Evolutionary conservation across 1,284 basidiomycete species (phyloP), one percentile per base, ranked within the genome.

Genomic region (Trichosporon sp.): DNA sequence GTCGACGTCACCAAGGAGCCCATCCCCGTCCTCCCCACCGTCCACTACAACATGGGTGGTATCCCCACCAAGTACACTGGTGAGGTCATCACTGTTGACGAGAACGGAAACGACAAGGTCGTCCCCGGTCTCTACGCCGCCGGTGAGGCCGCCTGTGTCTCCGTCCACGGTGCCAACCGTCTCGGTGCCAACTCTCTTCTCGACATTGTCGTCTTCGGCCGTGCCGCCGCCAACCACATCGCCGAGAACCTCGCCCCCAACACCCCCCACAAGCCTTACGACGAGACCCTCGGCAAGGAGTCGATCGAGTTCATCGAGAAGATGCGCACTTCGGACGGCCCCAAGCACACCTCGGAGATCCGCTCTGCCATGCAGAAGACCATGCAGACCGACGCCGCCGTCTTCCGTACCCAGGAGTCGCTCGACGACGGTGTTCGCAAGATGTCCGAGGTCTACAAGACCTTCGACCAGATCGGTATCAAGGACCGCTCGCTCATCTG

Each of bases 1-100:
- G 97, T 99, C 76, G 97, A 99, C 85, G 97, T 99, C 75, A 99
- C 97, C 76, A 99, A 99, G 88, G 96, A 99, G 85, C 97, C 97
- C 67, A 98, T 98, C 79, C 95, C 95, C 69, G 97, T 99, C 48
- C 85, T 98, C 75, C 96, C 95, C 61, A 98, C 95, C 63, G 95
- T 96, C 65, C 94, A 97, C 85, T 96, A 96, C 86, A 96, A 96
- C 84, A 88, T 99, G 97, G 97, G 97, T 86, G 97, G 97, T 88
- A 98, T 99, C 84, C 97, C 97, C 70, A 99, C 97, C 74, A 94
- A 90, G 84, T 99, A 96, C 87, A 99, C 96, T 70, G 97, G 97
- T 78, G 96, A 99, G 85, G 97, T 96, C 75, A 82, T 99, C 77
- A 98, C 93, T 31, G 81, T 89, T 71, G 92, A 95, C 83, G 87